Evolutionary conservation across 441 rosid species (phyloP), one percentile per base, ranked within the genome.

Genomic region (Capsella rubella): DNA sequence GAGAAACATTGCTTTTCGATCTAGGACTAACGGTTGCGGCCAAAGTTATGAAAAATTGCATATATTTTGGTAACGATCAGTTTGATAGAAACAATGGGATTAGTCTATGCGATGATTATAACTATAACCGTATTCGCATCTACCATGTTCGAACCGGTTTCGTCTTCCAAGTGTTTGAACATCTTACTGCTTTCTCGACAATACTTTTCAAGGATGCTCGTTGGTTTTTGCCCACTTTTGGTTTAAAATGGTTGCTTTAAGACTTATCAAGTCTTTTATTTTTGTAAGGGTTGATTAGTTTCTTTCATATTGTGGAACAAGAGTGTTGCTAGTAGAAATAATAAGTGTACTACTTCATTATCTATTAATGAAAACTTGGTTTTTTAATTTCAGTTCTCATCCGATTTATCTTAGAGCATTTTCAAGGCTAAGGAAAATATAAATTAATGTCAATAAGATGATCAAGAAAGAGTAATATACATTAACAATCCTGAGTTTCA

Each of bases 401-500:
- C 58, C 58, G 3, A 6, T 0, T 35, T n/a, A n/a, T n/a, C n/a
- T n/a, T n/a, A 55, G 10, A 52, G 28, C 39, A 66, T n/a, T 15
- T 67, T 28, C 4, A 57, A 69, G 25, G 64, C 11, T 32, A 46
- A 34, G 16, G 47, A 5, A 45, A 46, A 8, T 55, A 15, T 47
- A 25, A 47, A 46, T 3, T 13, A 45, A 21, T 25, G 55, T 56
- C 55, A 64, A 55, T 35, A 73, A 49, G 47, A 59, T 34, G 8
- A 66, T 21, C 25, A 21, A 11, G 49, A 59, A 40, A 52, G 51
- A 39, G 40, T 70, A 75, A 57, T 64, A 64, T 64, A 65, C 56
- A 71, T 71, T 57, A 71, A 76, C 55, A 39, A 49, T 64, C 62
- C 40, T 12, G 21, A 40, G 62, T 67, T 57, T 73, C 27, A 73